Conservation (phyloP, 1,284 basidiomycete species). For the Ceratobasidium sp. region DNA sequence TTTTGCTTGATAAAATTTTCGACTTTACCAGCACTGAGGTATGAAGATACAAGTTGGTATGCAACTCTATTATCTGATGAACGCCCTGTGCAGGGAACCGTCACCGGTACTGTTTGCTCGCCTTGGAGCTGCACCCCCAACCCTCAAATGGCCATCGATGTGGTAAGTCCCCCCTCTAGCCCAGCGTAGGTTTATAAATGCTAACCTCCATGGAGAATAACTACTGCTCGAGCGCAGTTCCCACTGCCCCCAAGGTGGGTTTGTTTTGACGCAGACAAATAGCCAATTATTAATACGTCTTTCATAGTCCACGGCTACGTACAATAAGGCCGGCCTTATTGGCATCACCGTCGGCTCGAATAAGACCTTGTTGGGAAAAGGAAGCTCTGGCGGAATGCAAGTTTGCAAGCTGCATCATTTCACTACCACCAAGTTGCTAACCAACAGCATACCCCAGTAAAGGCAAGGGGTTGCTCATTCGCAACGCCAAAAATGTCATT, state of each 20-base stretch:
- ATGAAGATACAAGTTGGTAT: neutral
- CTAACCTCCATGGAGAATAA: neutral
- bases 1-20: slow-evolving; percentile 51
- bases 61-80: neutral
- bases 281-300: too few relatives aligned
- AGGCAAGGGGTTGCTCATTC: slow-evolving; percentile 34
- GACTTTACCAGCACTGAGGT: slow-evolving; percentile 49
- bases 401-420: slow-evolving; percentile 38
- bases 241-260: neutral
- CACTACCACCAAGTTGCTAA: neutral
- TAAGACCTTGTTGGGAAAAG: slow-evolving; percentile 51
- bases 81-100: slow-evolving; percentile 38
- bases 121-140: slow-evolving; percentile 51
- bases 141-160: slow-evolving; percentile 51
- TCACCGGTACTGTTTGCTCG: slow-evolving; percentile 46
- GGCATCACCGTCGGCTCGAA: slow-evolving; percentile 46
- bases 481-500: slow-evolving; percentile 26
- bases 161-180: neutral
- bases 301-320: slow-evolving; percentile 31
- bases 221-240: neutral
- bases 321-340: slow-evolving; percentile 39
- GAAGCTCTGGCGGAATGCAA: slow-evolving; percentile 44
- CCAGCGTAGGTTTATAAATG: neutral
- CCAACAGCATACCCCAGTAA: slow-evolving; percentile 5
- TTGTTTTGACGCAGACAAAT: neutral